Evolutionary conservation across 2,329 filamentous ascomycete species (phyloP), one percentile per base, ranked within the genome.

Genomic region (Nigrospora osmanthi): DNA sequence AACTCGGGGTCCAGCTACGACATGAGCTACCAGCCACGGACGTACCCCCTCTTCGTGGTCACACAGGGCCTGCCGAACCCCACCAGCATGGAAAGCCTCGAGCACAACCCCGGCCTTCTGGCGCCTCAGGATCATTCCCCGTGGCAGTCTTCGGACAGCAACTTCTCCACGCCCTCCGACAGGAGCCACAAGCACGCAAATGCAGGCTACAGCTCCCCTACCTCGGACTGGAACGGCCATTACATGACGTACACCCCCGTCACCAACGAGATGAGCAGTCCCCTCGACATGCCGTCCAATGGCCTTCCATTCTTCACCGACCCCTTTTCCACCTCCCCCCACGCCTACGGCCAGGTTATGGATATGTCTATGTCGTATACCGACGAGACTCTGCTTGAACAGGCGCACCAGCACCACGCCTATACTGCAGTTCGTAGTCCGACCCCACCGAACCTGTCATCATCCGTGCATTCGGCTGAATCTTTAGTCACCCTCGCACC

Each of bases 351-450:
- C 41, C 60, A 68, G 48, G 61, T 58, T 32, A 58, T 67, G 32
- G 50, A 59, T 15, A 55, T 70, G 38, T 46, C 62, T 28, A 73
- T 66, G 47, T 47, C 61, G 34, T 64, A 68, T 30, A 59, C 65
- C 31, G 55, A 53, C 38, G 44, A 58, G 35, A 37, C 44, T 17
- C 52, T 56, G 38, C 58, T 70, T 44, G 65, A 66, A 35, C 58
- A 59, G 43, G 47, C 64, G 34, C 60, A 60, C 34, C 57, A 60
- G 38, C 59, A 65, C 46, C 63, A 65, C 37, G 58, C 62, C 37
- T 65, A 66, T 48, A 65, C 63, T 57, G 62, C 69, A 58, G 66
- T 75, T 65, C 71, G 72, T 68, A 71, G 68, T 61, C 63, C 68
- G 51, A 71, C 71, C 57, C 71, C 73, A 62, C 64, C 65, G 57